A percentile compares a stretch with the other conserved stretches of the same genome.
These are phyloP conservation scores for Rhodotorula babjevae DNA, from an alignment of 768 basidiomycete genomes.

Conservation along the genomic window DNA sequence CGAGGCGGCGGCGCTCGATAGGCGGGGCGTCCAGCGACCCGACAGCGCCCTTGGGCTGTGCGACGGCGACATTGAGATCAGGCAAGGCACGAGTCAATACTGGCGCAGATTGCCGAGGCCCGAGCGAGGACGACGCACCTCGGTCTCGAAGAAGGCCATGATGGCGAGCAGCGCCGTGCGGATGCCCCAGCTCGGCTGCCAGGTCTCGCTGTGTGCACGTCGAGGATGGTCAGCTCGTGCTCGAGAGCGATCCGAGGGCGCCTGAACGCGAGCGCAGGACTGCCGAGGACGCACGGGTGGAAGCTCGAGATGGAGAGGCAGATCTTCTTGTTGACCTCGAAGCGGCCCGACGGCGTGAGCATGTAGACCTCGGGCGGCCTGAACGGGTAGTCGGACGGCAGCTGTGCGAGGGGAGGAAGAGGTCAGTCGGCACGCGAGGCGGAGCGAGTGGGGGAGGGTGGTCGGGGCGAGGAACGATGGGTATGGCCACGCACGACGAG, in stretches of 20 bases:
- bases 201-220: conserved; percentile 68
- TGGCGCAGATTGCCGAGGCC: no score
- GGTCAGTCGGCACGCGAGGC: background rate
- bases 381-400: conserved; percentile 94
- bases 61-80: no score
- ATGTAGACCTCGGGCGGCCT: conserved; percentile 92
- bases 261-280: no score
- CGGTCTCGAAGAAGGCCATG: conserved; percentile 44
- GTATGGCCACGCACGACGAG: conserved; percentile 35
- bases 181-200: conserved; percentile 99
- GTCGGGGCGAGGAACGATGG: background rate
- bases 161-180: conserved; percentile 60
- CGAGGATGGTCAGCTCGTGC: background rate
- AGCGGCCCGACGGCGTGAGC: conserved; percentile 93
- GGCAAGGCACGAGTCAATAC: background rate
- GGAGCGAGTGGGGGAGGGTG: background rate
- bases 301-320: conserved; percentile 41
- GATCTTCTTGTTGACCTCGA: conserved; percentile 93
- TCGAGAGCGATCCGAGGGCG: background rate
- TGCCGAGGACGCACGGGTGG: conserved; percentile 53
- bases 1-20: conserved; percentile 28
- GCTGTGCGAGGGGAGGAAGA: conserved; percentile 17
- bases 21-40: conserved; percentile 35
- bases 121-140: conserved; percentile 44
- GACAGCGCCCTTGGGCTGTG: conserved; percentile 34